phyloP scores from a whole-genome alignment of 2,329 filamentous ascomycete genomes.

The Huntiella abstrusa region DNA sequence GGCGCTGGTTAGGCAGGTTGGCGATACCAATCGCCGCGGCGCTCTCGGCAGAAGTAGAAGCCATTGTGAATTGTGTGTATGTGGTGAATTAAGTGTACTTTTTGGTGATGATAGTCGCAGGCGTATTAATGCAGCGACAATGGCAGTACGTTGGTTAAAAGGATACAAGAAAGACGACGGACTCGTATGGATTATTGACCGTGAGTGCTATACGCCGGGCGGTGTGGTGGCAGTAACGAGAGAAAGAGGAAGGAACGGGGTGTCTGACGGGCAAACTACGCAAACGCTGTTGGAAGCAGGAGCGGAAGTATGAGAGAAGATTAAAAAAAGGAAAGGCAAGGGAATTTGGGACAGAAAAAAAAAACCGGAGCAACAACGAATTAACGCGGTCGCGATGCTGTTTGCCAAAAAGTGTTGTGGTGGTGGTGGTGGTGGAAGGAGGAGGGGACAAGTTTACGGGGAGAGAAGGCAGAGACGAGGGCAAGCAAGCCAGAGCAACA shows the following conservation, averaged over 20 bases:
- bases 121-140: background rate
- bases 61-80: slow-evolving; percentile 24
- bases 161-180: slow-evolving; percentile 1
- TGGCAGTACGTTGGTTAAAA: background rate
- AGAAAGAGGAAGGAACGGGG: slow-evolving; percentile 1
- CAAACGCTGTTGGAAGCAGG: no score
- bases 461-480: background rate
- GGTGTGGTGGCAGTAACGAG: slow-evolving; percentile 9
- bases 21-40: slow-evolving; percentile 55
- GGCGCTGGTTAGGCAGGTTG: slow-evolving; percentile 55
- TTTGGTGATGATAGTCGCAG: background rate
- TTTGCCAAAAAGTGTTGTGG: slow-evolving; percentile 1
- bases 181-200: background rate
- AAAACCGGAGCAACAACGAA: slow-evolving; percentile 6
- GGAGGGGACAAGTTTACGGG: background rate
- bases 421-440: background rate
- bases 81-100: background rate
- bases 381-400: slow-evolving; percentile 10
- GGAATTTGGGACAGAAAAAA: background rate
- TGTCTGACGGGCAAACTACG: no score
- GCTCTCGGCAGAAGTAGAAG: slow-evolving; percentile 37
- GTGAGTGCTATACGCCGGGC: background rate
- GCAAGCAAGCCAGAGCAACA: background rate
- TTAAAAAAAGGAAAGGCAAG: background rate
- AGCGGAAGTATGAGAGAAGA: no score